phyloP scores from a whole-genome alignment of 805 yeast genomes.

The Candida parachauliodes region DNA sequence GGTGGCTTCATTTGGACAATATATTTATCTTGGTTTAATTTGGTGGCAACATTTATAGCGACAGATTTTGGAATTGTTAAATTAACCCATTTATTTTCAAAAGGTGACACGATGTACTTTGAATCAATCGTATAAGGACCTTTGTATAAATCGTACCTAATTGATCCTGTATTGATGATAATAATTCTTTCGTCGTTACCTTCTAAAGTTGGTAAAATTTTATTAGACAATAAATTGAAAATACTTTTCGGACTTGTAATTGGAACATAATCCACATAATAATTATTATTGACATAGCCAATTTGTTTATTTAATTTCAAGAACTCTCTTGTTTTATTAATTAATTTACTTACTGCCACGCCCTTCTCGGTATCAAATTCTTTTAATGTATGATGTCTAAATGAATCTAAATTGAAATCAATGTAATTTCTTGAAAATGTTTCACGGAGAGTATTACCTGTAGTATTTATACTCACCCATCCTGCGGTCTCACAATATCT shows the following conservation, averaged over 20 bases:
- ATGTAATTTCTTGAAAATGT: slow-evolving; percentile 62
- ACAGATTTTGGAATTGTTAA: slow-evolving; percentile 54
- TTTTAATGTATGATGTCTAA: slow-evolving; percentile 53
- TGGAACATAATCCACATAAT: slow-evolving; percentile 65
- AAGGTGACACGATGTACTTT: slow-evolving; percentile 81
- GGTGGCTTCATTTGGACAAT: slow-evolving; percentile 29
- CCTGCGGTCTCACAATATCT: slow-evolving; percentile 94
- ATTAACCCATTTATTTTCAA: slow-evolving; percentile 73
- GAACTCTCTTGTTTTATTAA: slow-evolving; percentile 41
- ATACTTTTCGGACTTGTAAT: slow-evolving; percentile 46
- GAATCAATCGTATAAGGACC: slow-evolving; percentile 82
- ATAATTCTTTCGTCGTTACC: slow-evolving; percentile 37
- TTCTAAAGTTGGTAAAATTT: slow-evolving; percentile 52
- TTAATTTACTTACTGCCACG: slow-evolving; percentile 37
- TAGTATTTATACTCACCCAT: slow-evolving; percentile 58
- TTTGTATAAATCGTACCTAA: slow-evolving; percentile 79
- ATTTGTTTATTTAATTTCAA: slow-evolving; percentile 52
- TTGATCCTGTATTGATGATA: slow-evolving; percentile 80
- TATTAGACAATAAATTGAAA: slow-evolving; percentile 53
- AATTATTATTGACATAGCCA: slow-evolving; percentile 62
- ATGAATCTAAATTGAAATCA: slow-evolving; percentile 75
- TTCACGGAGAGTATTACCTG: slow-evolving; percentile 12
- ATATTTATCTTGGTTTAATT: slow-evolving; percentile 55
- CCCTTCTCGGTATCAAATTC: slow-evolving; percentile 59
- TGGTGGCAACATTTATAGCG: slow-evolving; percentile 52